phyloP scores from a whole-genome alignment of 495 filamentous ascomycete genomes.

The Lophium mytilinum region DNA sequence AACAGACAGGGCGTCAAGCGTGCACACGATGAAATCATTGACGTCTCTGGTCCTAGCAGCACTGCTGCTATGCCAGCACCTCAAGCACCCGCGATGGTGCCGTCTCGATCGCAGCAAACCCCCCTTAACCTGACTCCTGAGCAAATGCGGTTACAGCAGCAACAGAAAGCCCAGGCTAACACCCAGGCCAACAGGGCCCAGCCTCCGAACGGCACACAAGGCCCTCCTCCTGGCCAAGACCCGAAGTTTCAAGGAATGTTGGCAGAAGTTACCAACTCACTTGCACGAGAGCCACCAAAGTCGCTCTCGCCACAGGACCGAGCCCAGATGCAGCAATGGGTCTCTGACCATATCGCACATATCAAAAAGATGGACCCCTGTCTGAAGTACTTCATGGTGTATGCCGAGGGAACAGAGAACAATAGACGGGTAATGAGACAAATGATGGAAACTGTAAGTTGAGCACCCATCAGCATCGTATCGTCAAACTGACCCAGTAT shows the following conservation, averaged over 20 bases:
- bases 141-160: slow-evolving; percentile 49
- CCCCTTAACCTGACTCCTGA: slow-evolving; percentile 36
- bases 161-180: slow-evolving; percentile 22
- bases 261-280: slow-evolving; percentile 6
- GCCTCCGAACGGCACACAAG: not conserved
- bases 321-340: slow-evolving; percentile 5
- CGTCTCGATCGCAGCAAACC: slow-evolving; percentile 32
- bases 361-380: slow-evolving; percentile 12
- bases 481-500: not conserved
- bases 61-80: slow-evolving; percentile 23
- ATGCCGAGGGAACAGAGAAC: slow-evolving; percentile 3
- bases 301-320: slow-evolving; percentile 12
- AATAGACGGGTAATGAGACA: not conserved
- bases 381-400: slow-evolving; percentile 8
- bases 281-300: not conserved
- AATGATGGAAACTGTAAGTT: not conserved
- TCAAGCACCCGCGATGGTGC: slow-evolving; percentile 32
- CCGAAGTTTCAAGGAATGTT: slow-evolving; percentile 9
- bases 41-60: slow-evolving; percentile 41
- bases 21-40: slow-evolving; percentile 54
- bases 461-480: too few relatives aligned
- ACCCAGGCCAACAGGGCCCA: slow-evolving; percentile 5
- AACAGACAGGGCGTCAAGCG: slow-evolving; percentile 46
- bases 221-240: slow-evolving; percentile 1
- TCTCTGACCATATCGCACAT: not conserved